Evolutionary conservation across 768 basidiomycete species (phyloP), one percentile per base, ranked within the genome.

Genomic region (Hypsizygus marmoreus): DNA sequence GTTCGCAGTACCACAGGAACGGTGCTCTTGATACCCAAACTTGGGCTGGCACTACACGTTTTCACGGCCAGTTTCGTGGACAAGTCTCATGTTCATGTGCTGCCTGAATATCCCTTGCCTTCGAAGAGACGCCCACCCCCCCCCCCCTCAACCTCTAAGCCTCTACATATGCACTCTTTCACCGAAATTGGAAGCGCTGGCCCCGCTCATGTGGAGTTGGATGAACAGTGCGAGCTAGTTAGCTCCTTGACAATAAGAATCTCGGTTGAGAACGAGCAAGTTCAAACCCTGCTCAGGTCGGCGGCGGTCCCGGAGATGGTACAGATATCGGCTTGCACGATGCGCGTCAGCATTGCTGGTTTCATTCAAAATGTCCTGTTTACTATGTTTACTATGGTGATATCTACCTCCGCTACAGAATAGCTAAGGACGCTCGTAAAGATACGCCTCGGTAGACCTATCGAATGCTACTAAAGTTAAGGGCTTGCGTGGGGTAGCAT

Each of bases 41-140:
- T 68, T 12, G 67, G 70, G 0, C 19, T 58, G 1, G 9, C 24
- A 4, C 50, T 73, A 33, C 23, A 43, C 13, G 38, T 73, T 3
- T 68, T 59, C 50, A 49, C 50, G 5, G 66, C 64, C 2, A 41
- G 49, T 4, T 43, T 71, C 7, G 36, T 56, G 43, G 68, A 73
- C 40, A 47, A 42, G 11, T 33, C 35, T 14, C 54, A 54, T 19
- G 66, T 72, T n/a, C 49, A 57, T 22, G 47, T 70, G 17, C 38
- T 62, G 2, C 66, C 60, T 4, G 54, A 57, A 29, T 33, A 31
- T 1, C 38, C 48, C 13, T 10, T 47, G 6, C 47, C 48, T n/a
- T 31, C 23, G 19, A 38, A 34, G 19, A n/a, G n/a, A n/a, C 13
- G 16, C 6, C 26, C 25, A 24, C n/a, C 19, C 19, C 37, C 24